phyloP scores from a whole-genome alignment of 2,329 filamentous ascomycete genomes.

The Colletotrichum sublineola region DNA sequence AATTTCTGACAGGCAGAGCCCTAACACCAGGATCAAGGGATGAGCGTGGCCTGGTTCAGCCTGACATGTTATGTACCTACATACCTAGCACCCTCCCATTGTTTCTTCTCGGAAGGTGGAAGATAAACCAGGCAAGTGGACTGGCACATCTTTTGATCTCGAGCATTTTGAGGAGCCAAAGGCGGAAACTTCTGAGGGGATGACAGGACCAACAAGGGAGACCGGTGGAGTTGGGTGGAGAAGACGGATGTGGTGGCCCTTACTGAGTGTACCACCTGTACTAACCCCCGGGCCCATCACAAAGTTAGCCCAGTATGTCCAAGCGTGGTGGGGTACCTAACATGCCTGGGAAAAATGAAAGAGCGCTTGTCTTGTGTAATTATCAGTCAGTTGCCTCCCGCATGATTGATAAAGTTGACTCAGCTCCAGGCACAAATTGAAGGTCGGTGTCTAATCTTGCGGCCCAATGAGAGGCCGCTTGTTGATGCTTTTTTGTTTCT shows the following conservation, averaged over 20 bases:
- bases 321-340: conserved; percentile 19
- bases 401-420: conserved; percentile 32
- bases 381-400: conserved; percentile 15
- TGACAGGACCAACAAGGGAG: conserved; percentile 11
- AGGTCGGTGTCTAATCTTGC: background rate
- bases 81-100: too few species aligned
- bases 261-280: background rate
- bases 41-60: conserved; percentile 3
- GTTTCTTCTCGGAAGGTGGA: conserved; percentile 32
- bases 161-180: conserved; percentile 4
- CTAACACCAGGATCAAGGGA: conserved; percentile 20
- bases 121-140: background rate
- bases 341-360: conserved; percentile 24
- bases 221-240: conserved; percentile 29
- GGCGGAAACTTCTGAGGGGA: conserved; percentile 21
- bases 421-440: background rate
- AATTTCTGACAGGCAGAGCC: conserved; percentile 8
- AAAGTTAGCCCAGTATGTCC: conserved; percentile 12
- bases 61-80: too few species aligned
- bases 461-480: conserved; percentile 15
- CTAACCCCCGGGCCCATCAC: conserved; percentile 10
- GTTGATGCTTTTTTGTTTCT: background rate
- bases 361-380: too few species aligned
- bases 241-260: conserved; percentile 21
- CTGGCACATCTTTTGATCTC: conserved; percentile 1